phyloP scores from a whole-genome alignment of 2,329 filamentous ascomycete genomes.

The Cyclaneusma minus region DNA sequence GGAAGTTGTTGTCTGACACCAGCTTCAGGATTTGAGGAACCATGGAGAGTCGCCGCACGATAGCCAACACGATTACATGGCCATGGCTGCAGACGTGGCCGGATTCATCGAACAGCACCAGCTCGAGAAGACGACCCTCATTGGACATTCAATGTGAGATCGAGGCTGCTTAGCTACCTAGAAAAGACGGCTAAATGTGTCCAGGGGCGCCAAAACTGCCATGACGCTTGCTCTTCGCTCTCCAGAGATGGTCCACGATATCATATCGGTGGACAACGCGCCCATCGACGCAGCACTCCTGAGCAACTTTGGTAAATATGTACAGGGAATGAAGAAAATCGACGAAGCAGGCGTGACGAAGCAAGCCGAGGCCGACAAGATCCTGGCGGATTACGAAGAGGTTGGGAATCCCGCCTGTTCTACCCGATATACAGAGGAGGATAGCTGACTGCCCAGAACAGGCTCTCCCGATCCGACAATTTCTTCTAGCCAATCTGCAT shows the following conservation, averaged over 20 bases:
- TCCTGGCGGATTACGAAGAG: conserved; percentile 59
- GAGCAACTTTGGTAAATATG: conserved; percentile 63
- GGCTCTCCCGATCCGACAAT: conserved; percentile 69
- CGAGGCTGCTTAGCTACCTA: not conserved
- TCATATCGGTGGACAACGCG: conserved; percentile 84
- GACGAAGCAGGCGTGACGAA: conserved; percentile 51
- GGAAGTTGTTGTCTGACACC: conserved; percentile 5
- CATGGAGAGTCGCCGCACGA: conserved; percentile 82
- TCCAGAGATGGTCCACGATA: conserved; percentile 48
- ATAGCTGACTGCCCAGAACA: conserved; percentile 15
- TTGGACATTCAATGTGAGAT: conserved; percentile 81
- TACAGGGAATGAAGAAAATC: conserved; percentile 72
- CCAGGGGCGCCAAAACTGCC: conserved; percentile 76
- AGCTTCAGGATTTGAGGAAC: conserved; percentile 65
- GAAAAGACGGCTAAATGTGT: conserved; percentile 4
- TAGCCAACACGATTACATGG: conserved; percentile 58
- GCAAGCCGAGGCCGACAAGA: conserved; percentile 65
- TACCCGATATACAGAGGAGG: too few species aligned
- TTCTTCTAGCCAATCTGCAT: conserved; percentile 75
- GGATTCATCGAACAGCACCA: conserved; percentile 60
- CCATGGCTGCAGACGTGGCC: conserved; percentile 72
- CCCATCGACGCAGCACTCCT: conserved; percentile 66
- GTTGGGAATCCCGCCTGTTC: conserved; percentile 21
- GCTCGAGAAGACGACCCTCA: conserved; percentile 57
- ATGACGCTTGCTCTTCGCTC: conserved; percentile 70